phyloP scores from a whole-genome alignment of 352 stramenopile species.

The Phytophthora ohioensis region DNA sequence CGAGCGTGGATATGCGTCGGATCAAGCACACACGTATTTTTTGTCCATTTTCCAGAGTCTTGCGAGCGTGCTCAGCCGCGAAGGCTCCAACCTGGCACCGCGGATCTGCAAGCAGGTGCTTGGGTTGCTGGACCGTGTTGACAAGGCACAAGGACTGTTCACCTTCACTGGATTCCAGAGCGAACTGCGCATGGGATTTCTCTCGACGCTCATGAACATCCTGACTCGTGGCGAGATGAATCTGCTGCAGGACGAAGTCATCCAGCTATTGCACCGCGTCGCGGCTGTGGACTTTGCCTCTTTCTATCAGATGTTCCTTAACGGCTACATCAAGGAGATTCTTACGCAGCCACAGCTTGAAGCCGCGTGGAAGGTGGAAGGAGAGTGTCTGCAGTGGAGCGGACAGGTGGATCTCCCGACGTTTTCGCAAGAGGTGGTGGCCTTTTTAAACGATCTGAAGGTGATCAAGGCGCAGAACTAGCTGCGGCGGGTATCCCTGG shows the following conservation, averaged over 20 bases:
- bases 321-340: constrained; percentile 71
- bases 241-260: constrained; percentile 79
- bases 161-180: constrained; percentile 76
- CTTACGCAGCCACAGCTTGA: constrained; percentile 62
- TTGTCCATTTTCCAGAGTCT: constrained; percentile 82
- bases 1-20: constrained; percentile 66
- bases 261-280: constrained; percentile 74
- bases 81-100: constrained; percentile 63
- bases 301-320: constrained; percentile 80
- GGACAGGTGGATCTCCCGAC: constrained; percentile 80
- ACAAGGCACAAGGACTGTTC: constrained; percentile 74
- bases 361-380: constrained; percentile 56
- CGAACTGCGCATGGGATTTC: constrained; percentile 78
- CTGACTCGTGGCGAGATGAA: constrained; percentile 84
- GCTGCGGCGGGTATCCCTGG: background rate
- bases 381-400: constrained; percentile 75
- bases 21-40: constrained; percentile 79
- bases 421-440: constrained; percentile 74
- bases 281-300: constrained; percentile 77
- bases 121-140: constrained; percentile 65
- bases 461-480: constrained; percentile 77
- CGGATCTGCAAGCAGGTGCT: constrained; percentile 82
- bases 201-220: constrained; percentile 83
- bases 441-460: constrained; percentile 82
- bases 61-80: constrained; percentile 63